A percentile compares a stretch with the other conserved stretches of the same genome.
Evolutionary conservation across 1,284 basidiomycete species (phyloP).

Genomic region (Ustilago vetiveriae): DNA sequence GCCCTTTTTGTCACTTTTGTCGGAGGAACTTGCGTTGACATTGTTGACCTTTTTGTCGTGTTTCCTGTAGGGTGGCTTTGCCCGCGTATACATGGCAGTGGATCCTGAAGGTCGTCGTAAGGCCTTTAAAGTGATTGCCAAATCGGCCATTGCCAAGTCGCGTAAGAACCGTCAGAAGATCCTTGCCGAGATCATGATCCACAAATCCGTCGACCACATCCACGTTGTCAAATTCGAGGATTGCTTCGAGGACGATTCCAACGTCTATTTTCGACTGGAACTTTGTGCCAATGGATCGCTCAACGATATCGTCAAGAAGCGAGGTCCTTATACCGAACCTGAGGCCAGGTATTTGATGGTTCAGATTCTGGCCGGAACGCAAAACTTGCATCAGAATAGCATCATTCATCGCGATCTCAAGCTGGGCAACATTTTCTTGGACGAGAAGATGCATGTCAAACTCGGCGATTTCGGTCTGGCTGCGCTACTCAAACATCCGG

Average conservation of each 20-base stretch:
- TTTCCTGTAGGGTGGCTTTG: conserved; percentile 65
- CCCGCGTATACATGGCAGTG: conserved; percentile 65
- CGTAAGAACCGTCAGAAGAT: conserved; percentile 73
- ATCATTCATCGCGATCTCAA: conserved; percentile 78
- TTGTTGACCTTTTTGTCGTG: too few species aligned
- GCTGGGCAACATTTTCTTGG: conserved; percentile 93
- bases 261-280: conserved; percentile 97
- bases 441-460: conserved; percentile 90
- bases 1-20: too few species aligned
- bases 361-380: conserved; percentile 92
- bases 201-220: conserved; percentile 87
- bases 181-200: conserved; percentile 98
- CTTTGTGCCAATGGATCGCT: conserved; percentile 83
- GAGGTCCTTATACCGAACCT: conserved; percentile 88
- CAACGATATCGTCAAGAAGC: conserved; percentile 89
- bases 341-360: conserved; percentile 92
- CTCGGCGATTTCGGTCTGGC: conserved; percentile 98
- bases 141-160: conserved; percentile 66
- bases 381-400: conserved; percentile 90
- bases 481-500: conserved; percentile 92
- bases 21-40: too few species aligned
- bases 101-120: conserved; percentile 63
- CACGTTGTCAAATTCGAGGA: conserved; percentile 93
- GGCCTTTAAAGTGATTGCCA: conserved; percentile 69
- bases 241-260: conserved; percentile 93